Evolutionary conservation across 2,329 filamentous ascomycete genomes (phyloP), one percentile per base, ranked within the genome.

Genomic region (Diaporthe humulicola): DNA sequence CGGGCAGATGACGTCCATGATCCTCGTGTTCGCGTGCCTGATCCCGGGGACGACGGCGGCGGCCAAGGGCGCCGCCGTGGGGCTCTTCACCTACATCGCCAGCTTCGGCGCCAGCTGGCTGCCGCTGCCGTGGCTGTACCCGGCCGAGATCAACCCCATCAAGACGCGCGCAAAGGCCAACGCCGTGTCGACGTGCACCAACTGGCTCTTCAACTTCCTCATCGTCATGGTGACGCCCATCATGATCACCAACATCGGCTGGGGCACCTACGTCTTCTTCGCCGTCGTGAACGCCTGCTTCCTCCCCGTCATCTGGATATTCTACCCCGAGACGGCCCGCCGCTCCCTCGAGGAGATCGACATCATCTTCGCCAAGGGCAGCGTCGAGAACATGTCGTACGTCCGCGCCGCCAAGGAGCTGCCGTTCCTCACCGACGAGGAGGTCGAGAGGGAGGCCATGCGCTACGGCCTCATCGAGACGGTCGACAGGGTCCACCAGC

Each of bases 271-370:
- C 80, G 84, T 90, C 58, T 87, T 91, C 76, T 91, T 88, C 81
- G 87, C 88, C 2, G 84, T 85, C n/a, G 85, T 89, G 78, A 90
- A 89, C 81, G 87, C 86, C 50, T 82, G 83, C 25, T 89, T 90
- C 77, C 81, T 90, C 57, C 88, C 88, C 2, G 84, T 88, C 69
- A 87, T 89, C 22, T 89, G 86, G 79, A 82, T 89, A 75, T 86
- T 88, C 77, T 89, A 88, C 76, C 88, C 89, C 0, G 89, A 90
- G 79, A 90, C 90, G 4, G 85, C 86, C 78, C 80, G 82, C 77
- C 87, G 89, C 10, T 90, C 87, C 19, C 85, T 94, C 42, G 92
- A 94, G 81, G 92, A 94, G 81, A 91, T 94, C 82, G 92, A 94
- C 79, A 87, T 90, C 74, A 91, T 94, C 70, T 83, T 83, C 58